Evolutionary conservation across 2,329 filamentous ascomycete genomes (phyloP), one percentile per base, ranked within the genome.

Genomic region (Colletotrichum tanaceti): DNA sequence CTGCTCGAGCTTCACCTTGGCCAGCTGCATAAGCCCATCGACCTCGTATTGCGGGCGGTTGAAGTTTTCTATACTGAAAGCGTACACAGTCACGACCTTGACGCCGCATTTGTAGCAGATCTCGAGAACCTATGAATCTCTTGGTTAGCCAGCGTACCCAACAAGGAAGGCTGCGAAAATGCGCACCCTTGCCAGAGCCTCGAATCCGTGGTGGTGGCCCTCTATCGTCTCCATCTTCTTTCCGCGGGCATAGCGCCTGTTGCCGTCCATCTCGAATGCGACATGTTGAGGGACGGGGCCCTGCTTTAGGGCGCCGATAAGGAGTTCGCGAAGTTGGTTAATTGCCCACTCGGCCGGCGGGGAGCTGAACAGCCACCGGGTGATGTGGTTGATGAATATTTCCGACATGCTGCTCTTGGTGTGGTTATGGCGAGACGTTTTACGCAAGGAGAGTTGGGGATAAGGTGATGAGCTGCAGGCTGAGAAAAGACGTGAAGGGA

Each of bases 181-280:
- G 20, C 88, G 62, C 83, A 95, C 93, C 77, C 91, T 90, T 58
- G 95, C 96, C 70, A 99, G 84, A 38, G 96, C 94, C 82, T 99
- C 96, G 75, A 98, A 99, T 2, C 96, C 96, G 74, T 97, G 83
- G 77, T 97, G 94, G 78, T 99, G 96, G 28, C 96, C 96, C 80
- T 99, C 95, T 41, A 98, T 90, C 0, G 94, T 97, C 83, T 99
- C 96, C 78, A 99, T 97, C 72, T 95, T 90, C 81, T 96, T 93
- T 71, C 87, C 92, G 70, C 93, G 88, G 16, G 96, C 96, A 82
- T 97, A 99, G 53, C 96, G 91, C 75, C 96, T 86, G 81, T 99
- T 99, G 64, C 96, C 96, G 78, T 99, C 96, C 96, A 99, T 99
- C 74, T 98, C 95, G 77, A 99, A 99, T n/a, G 96, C 96, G 70